Conservation (phyloP, 73 alveolate genomes). For the Breviolum minutum region DNA sequence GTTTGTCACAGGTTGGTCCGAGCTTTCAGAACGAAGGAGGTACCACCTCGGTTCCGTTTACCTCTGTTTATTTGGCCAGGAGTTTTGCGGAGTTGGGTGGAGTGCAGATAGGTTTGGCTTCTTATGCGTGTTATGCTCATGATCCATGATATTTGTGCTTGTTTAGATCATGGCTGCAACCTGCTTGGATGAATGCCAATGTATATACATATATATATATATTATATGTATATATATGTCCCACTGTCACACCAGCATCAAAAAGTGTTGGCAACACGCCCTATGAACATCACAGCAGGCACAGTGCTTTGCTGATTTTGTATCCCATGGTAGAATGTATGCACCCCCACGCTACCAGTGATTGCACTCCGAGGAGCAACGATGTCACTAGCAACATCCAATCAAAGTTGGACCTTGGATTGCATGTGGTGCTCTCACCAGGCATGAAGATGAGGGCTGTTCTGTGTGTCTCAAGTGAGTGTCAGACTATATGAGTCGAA, state of each 20-base stretch:
- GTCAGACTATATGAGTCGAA: no score
- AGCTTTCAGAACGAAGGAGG: background rate
- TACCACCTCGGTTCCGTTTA: constrained; percentile 21
- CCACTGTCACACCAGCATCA: no score
- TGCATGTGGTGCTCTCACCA: constrained; percentile 77
- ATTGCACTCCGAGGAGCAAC: background rate
- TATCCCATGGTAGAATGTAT: background rate
- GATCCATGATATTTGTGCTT: no score
- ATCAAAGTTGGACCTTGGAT: constrained; percentile 53
- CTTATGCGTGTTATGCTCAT: no score
- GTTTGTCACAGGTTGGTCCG: constrained; percentile 17
- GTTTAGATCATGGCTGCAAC: no score
- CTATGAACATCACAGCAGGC: no score
- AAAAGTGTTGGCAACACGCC: no score
- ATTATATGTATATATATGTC: no score
- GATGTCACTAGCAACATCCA: constrained; percentile 12
- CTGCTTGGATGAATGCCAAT: no score
- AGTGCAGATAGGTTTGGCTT: no score
- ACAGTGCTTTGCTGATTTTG: background rate
- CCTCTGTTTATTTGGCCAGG: constrained; percentile 27
- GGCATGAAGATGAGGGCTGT: background rate
- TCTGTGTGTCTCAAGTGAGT: background rate
- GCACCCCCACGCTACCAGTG: background rate
- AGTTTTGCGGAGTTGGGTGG: background rate
- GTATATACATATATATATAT: no score